phyloP scores from a whole-genome alignment of 2,329 filamentous ascomycete species.

The Claviceps sp. region DNA sequence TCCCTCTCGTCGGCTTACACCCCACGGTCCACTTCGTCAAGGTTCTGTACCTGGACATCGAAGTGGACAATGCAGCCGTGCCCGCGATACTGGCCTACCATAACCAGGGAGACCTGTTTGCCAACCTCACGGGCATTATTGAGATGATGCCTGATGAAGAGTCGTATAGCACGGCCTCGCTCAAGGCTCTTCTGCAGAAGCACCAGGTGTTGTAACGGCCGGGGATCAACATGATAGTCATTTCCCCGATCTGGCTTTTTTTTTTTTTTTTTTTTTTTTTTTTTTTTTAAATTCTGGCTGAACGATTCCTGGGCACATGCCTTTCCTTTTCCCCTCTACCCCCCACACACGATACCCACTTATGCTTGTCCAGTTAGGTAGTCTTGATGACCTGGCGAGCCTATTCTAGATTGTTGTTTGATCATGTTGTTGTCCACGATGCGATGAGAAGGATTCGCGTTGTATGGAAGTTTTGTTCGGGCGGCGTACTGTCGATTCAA shows the following conservation, averaged over 20 bases:
- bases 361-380: no score
- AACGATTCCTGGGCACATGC: no score
- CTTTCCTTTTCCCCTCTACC: no score
- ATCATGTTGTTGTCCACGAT: no score
- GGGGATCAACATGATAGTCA: no score
- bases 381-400: no score
- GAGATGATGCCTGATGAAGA: slow-evolving; percentile 68
- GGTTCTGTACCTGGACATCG: slow-evolving; percentile 80
- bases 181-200: slow-evolving; percentile 39
- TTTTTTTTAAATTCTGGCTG: not conserved
- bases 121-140: slow-evolving; percentile 75
- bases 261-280: not conserved
- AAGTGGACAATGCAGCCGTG: slow-evolving; percentile 80
- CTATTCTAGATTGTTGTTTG: no score
- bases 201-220: slow-evolving; percentile 35
- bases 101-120: slow-evolving; percentile 76
- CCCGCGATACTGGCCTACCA: slow-evolving; percentile 83
- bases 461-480: no score
- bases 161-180: slow-evolving; percentile 38
- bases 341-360: no score
- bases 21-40: slow-evolving; percentile 74
- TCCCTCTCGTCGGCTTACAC: slow-evolving; percentile 58
- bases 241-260: not conserved
- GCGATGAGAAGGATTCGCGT: no score
- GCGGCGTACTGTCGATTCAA: no score